Percentiles rank a stretch among this genome's conserved stretches.
These are phyloP conservation scores for Macrolepiota dolichaula DNA, from an alignment of 768 basidiomycete genomes.

Conservation along the genomic window DNA sequence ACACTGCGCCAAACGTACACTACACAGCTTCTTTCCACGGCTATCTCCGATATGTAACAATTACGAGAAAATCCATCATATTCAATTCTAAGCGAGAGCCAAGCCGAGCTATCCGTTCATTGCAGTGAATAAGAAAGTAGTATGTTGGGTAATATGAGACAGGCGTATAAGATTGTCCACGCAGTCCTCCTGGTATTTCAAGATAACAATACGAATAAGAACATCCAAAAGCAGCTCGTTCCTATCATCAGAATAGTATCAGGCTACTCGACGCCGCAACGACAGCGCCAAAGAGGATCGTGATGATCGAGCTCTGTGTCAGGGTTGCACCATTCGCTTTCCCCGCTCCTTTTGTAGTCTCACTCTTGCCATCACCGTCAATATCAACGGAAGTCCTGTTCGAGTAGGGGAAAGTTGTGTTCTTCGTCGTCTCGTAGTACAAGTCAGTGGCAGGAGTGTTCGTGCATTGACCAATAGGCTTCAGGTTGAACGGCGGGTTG, in stretches of 20 bases:
- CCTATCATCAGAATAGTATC: neutral
- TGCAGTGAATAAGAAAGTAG: neutral
- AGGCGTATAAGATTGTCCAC: neutral
- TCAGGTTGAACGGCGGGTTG: constrained; percentile 63
- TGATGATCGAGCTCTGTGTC: neutral
- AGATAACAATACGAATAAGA: neutral
- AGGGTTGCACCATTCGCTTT: constrained; percentile 12
- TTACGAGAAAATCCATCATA: neutral
- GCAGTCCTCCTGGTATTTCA: neutral
- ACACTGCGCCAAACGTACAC: neutral
- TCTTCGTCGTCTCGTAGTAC: constrained; percentile 82
- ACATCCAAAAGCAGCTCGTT: neutral
- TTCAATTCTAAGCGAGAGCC: neutral
- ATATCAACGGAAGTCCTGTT: constrained; percentile 33
- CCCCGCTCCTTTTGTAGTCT: constrained; percentile 26
- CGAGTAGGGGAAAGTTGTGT: constrained; percentile 58
- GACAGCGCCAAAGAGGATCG: neutral
- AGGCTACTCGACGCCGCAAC: constrained; percentile 6
- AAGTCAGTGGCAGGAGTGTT: constrained; percentile 60
- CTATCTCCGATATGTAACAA: constrained; percentile 8
- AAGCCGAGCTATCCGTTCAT: neutral
- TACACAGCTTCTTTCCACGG: constrained; percentile 5
- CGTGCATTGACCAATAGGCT: constrained; percentile 78
- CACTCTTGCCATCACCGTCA: constrained; percentile 34
- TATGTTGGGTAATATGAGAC: neutral